Evolutionary conservation across 345 rosid genomes (phyloP), one percentile per base, ranked within the genome.

Genomic region (Citrus australasica): DNA sequence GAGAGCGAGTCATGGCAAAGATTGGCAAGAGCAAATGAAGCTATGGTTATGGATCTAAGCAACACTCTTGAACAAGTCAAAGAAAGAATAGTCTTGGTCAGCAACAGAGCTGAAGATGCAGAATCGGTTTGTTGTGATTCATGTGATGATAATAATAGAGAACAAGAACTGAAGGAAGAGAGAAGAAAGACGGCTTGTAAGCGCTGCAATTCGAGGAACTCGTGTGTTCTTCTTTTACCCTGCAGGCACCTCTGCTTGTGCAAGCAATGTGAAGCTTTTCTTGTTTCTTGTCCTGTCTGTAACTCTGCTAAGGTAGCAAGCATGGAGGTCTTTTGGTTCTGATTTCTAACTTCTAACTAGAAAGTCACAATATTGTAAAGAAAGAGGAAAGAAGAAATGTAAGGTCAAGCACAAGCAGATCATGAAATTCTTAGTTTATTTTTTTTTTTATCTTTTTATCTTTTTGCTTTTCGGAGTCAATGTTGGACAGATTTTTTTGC

Each of bases 161-260:
- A 72, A 46, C 37, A 19, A 37, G 64, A 66, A 53, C 33, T 9
- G 61, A 30, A 75, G 56, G 71, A 51, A 68, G 66, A 19, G 27
- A 72, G 38, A 21, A 74, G 55, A 46, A 74, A 33, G 68, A 67
- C 76, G 2, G 78, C 66, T 48, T 84, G 86, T 42, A 84, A 79
- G 40, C 63, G 46, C 16, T 80, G 76, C 76, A 86, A 83, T 35
- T 74, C 67, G 74, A 64, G 86, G 72, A 78, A 59, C 25, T 78
- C 94, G 79, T 84, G 89, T 73, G 74, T 91, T 46, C 64, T 91
- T 30, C 84, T 88, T 75, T 80, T 91, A 28, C 94, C 94, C 27
- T 91, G 94, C 78, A 85, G 87, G 35, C 94, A 91, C 22, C 85
- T 91, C 62, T 88, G 91, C 76, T 89, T 88, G 71, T 91, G 94